Percentiles rank a stretch among this genome's conserved stretches.
phyloP scores from a whole-genome alignment of 768 basidiomycete species.

The Hirschioporus abietinus region DNA sequence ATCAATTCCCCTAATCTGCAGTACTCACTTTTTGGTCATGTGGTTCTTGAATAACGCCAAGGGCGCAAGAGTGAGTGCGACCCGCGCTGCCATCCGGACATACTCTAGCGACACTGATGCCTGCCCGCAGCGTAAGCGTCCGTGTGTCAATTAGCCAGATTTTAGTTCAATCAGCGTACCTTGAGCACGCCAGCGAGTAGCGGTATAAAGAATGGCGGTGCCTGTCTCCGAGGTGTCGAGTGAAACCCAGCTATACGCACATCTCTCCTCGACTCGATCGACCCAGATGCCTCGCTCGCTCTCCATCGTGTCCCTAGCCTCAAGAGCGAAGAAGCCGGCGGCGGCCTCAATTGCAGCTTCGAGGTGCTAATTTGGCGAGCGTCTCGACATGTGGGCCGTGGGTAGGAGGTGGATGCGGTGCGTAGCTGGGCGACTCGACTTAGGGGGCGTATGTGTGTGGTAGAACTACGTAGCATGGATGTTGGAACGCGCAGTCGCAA shows the following conservation, averaged over 20 bases:
- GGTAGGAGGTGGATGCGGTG: not conserved
- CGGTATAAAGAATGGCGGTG: conserved; percentile 37
- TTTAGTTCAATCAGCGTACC: conserved; percentile 32
- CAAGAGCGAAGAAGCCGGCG: not conserved
- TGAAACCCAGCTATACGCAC: conserved; percentile 28
- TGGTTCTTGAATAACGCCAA: conserved; percentile 56
- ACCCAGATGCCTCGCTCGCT: not conserved
- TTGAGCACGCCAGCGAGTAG: conserved; percentile 62
- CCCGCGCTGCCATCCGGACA: conserved; percentile 62
- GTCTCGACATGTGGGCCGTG: not conserved
- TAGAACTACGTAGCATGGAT: not conserved
- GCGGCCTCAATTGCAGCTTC: too few species aligned
- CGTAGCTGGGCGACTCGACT: not conserved
- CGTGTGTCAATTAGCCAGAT: conserved; percentile 3
- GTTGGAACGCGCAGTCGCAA: not conserved
- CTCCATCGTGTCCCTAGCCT: not conserved
- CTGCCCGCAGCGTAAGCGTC: conserved; percentile 30
- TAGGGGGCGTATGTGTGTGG: not conserved
- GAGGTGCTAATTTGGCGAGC: not conserved
- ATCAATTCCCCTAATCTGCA: conserved; percentile 33
- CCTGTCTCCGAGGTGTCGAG: conserved; percentile 30
- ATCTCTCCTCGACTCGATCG: not conserved
- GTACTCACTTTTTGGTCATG: conserved; percentile 43
- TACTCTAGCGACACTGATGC: conserved; percentile 68
- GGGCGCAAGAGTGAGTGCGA: conserved; percentile 73